These are phyloP conservation scores for Saccharomyces hybrid DNA, from an alignment of 1,139 yeast species.

Conservation along the genomic window DNA sequence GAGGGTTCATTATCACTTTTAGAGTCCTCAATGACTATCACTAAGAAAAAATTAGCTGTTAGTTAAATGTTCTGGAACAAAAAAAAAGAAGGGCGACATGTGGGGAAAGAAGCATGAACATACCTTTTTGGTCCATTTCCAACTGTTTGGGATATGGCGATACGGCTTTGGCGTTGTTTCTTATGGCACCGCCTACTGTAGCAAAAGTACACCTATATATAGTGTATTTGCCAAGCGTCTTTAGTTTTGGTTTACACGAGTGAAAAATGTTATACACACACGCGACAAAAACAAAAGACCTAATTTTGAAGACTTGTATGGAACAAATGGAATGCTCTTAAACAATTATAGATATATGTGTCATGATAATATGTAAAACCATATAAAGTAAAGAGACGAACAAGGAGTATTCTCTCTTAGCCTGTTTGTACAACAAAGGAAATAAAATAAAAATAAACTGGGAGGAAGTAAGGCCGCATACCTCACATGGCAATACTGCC, in stretches of 20 bases:
- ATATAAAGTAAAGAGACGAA: background rate
- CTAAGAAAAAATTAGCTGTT: background rate
- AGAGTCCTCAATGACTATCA: slow-evolving; percentile 4
- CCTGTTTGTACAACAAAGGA: too few relatives aligned
- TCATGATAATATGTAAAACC: background rate
- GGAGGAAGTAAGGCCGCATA: too few relatives aligned
- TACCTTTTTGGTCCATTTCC: slow-evolving; percentile 2
- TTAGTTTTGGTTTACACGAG: too few relatives aligned
- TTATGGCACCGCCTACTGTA: too few relatives aligned
- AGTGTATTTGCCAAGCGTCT: too few relatives aligned
- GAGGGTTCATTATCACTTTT: background rate
- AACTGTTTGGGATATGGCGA: too few relatives aligned
- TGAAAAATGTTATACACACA: background rate
- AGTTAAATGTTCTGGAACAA: background rate
- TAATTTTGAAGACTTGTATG: background rate
- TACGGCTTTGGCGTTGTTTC: too few relatives aligned
- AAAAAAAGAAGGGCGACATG: background rate
- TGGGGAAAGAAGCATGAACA: background rate
- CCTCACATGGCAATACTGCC: slow-evolving; percentile 38
- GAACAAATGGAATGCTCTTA: background rate
- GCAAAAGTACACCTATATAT: too few relatives aligned
- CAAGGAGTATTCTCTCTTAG: background rate
- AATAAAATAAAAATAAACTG: too few relatives aligned
- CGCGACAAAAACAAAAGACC: background rate
- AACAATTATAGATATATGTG: background rate